Evolutionary conservation across 192 early-diverging fungal genomes (phyloP), one percentile per base, ranked within the genome.

Genomic region (Umbelopsis sp.): DNA sequence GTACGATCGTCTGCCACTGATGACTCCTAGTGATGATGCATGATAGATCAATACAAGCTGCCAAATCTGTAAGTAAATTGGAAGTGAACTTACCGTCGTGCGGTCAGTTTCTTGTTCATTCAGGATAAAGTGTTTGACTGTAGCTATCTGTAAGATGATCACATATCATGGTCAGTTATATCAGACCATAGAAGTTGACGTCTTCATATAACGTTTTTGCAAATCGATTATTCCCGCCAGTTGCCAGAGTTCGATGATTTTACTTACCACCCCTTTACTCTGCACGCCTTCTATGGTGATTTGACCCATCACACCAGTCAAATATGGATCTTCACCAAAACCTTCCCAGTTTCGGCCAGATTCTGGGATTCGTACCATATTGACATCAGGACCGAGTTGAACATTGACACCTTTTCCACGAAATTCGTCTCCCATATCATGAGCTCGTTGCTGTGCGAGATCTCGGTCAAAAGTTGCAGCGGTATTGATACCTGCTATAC

Each of bases 391-490:
- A 22, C 78, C 88, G 11, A 90, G 75, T 49, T 77, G 77, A 31
- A 87, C 51, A 70, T 87, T 82, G 66, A 88, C 79, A 56, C 89
- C 89, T 59, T 83, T 88, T 44, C 71, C 77, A 20, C 80, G 49
- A 47, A 84, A 82, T 70, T 90, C 89, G 69, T 89, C 73, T n/a
- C 81, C 89, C 71, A 91, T 71, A 43, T 69, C 50, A 22, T 59
- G 29, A 17, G 81, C 89, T 31, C 88, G 76, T 11, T 74, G 9
- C 16, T 67, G 36, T 43, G 88, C 85, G 20, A 86, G 38, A 31
- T 45, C 17, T 17, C 68, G 32, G 74, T 90, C 89, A 72, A 87
- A 90, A 22, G 88, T 87, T 2, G 89, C 76, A 38, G 89, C 89
- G 53, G 86, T 74, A 65, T 90, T 90, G 59, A 84, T 84, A 45